These are phyloP conservation scores for Puccinia novopanici DNA, from an alignment of 1,284 basidiomycete species.

Conservation along the genomic window DNA sequence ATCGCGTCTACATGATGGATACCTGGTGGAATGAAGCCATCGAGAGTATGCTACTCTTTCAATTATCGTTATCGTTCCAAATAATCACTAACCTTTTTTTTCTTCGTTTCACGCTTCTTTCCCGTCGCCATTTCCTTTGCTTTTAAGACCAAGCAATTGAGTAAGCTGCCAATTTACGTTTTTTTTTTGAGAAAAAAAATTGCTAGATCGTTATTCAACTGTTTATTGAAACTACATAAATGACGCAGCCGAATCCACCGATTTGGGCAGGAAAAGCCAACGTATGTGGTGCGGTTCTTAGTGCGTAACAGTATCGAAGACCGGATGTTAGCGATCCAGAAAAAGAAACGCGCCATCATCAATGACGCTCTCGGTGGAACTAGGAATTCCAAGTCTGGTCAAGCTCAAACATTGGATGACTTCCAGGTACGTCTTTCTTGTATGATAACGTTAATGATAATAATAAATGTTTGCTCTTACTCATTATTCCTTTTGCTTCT, in stretches of 20 bases:
- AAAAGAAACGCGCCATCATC: slow-evolving; percentile 35
- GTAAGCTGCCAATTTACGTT: neutral
- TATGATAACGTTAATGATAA: no score
- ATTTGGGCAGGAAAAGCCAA: no score
- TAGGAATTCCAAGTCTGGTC: neutral
- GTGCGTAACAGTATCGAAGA: slow-evolving; percentile 90
- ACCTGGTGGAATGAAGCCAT: slow-evolving; percentile 51
- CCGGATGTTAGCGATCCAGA: slow-evolving; percentile 54
- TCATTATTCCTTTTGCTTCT: no score
- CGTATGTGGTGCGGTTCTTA: slow-evolving; percentile 87
- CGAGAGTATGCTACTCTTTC: no score
- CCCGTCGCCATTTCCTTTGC: neutral
- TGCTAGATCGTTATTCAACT: slow-evolving; percentile 1
- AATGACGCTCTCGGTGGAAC: slow-evolving; percentile 25
- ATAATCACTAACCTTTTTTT: neutral
- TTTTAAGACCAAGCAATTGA: slow-evolving; percentile 51
- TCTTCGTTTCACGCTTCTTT: no score
- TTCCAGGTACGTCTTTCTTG: slow-evolving; percentile 18
- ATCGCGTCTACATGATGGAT: slow-evolving; percentile 51
- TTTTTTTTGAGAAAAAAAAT: neutral
- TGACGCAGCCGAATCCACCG: no score
- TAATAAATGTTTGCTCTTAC: neutral
- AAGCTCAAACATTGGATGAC: slow-evolving; percentile 29
- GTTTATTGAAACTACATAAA: no score
- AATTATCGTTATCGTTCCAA: neutral